Base-by-base conservation (phyloP, 2,329 filamentous ascomycete genomes). In the Decorospora gaudefroyi region DNA sequence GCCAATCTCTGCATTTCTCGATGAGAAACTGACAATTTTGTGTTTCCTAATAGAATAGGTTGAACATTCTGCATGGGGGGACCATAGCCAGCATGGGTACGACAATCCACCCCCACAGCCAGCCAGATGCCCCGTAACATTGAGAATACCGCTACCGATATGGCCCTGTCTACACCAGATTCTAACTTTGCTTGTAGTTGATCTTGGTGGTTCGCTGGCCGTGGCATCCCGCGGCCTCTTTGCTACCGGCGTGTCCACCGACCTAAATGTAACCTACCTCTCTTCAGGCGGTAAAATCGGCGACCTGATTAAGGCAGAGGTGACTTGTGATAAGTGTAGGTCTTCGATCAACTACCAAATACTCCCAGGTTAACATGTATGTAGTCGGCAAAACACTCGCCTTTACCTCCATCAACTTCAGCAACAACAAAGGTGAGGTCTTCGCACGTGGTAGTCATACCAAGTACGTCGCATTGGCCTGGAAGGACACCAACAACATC, bases 21-120 rank as follows among this genome's bases (percentile, higher is more conserved):
- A 12, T n/a, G n/a, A 19, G 9, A 18, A 17, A 37, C 43, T 55
- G 4, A 53, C 4, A 2, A 3, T 1, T 6, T 4, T 1, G n/a
- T n/a, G n/a, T n/a, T n/a, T n/a, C n/a, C n/a, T n/a, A n/a, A n/a
- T 26, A 90, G 86, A 92, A 92, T 63, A 84, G 88, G 1, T 75
- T 92, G 0, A 80, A 83, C 39, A 90, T 86, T 23, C 78, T 91
- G 18, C 88, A 92, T 59, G 88, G 88, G 12, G 88, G 88, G 3
- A 88, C 87, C 0, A 84, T 92, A 18, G 88, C 88, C 3, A 87
- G 84, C 64, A 84, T 91, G 72, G 84, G 66, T 67, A 55, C 15
- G 8, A 6, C 15, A 11, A 4, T n/a, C 12, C 11, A 8, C 16
- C 11, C 10, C 28, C 11, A 15, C 6, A 15, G n/a, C n/a, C n/a